Conservation (phyloP, 83 land plant species). For the Larix sibirica region DNA sequence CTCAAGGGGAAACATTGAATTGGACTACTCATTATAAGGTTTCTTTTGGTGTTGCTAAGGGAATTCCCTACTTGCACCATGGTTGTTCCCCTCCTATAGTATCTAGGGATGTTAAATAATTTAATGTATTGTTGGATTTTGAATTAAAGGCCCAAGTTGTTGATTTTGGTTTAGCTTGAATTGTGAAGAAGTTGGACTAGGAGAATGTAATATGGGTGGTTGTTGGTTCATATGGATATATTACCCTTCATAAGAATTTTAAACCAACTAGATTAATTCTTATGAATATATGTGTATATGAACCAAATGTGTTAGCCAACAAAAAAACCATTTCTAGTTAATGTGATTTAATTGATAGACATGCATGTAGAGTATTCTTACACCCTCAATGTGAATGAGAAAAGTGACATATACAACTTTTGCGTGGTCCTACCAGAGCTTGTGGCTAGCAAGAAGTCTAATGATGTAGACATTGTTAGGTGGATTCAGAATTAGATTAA, state of each 20-base stretch:
- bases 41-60: constrained; percentile 18
- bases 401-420: constrained; percentile 15
- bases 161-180: constrained; percentile 68
- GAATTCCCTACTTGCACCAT: constrained; percentile 18
- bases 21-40: constrained; percentile 17
- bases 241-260: constrained; percentile 58
- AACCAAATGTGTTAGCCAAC: no score
- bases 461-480: constrained; percentile 6
- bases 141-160: constrained; percentile 54
- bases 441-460: constrained; percentile 13
- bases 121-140: constrained; percentile 58
- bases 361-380: constrained; percentile 13
- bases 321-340: no score
- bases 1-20: constrained; percentile 24
- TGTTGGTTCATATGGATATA: constrained; percentile 68
- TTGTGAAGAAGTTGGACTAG: constrained; percentile 27
- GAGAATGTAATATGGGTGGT: constrained; percentile 36
- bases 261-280: neutral
- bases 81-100: constrained; percentile 31
- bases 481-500: neutral
- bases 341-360: no score
- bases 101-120: constrained; percentile 65
- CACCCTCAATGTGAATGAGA: constrained; percentile 8
- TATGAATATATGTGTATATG: no score
- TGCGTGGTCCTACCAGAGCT: constrained; percentile 15